phyloP scores from a whole-genome alignment of 176 grass and related monocot genomes.

The Dendrocalamus sinicus region DNA sequence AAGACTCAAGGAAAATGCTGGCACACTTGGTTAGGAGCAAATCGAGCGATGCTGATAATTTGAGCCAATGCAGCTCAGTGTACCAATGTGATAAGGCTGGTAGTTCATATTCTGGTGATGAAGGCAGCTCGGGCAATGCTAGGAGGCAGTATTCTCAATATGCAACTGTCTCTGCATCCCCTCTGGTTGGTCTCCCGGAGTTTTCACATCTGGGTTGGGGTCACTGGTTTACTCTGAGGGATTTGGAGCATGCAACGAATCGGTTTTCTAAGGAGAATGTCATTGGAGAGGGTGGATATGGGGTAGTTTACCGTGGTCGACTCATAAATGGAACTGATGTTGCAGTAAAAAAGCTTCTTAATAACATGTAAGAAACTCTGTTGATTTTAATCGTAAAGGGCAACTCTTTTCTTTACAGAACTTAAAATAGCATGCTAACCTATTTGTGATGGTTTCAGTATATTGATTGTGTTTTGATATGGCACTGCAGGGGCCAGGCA shows the following conservation, averaged over 20 bases:
- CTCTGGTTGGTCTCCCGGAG: constrained; percentile 73
- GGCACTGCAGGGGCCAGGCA: constrained; percentile 32
- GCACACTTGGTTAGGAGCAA: constrained; percentile 61
- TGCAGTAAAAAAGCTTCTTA: constrained; percentile 40
- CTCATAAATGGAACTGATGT: constrained; percentile 37
- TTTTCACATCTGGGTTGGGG: constrained; percentile 86
- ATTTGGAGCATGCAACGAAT: constrained; percentile 69
- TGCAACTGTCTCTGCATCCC: constrained; percentile 67
- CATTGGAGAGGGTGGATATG: constrained; percentile 42
- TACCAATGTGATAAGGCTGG: constrained; percentile 62
- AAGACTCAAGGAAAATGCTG: constrained; percentile 64
- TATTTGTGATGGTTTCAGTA: not conserved
- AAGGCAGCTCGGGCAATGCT: constrained; percentile 62
- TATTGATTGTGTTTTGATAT: constrained; percentile 9
- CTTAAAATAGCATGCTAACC: not conserved
- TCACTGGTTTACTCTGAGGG: constrained; percentile 82
- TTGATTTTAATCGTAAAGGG: not conserved
- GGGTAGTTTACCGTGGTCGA: constrained; percentile 29
- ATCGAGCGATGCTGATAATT: constrained; percentile 69
- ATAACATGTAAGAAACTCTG: constrained; percentile 28
- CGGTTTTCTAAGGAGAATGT: constrained; percentile 60
- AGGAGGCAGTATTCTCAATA: constrained; percentile 51
- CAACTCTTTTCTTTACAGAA: not conserved
- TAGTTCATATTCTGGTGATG: constrained; percentile 64
- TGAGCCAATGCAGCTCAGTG: constrained; percentile 72